Evolutionary conservation across 1,139 yeast genomes (phyloP), one percentile per base, ranked within the genome.

Genomic region (Pichia terricola): DNA sequence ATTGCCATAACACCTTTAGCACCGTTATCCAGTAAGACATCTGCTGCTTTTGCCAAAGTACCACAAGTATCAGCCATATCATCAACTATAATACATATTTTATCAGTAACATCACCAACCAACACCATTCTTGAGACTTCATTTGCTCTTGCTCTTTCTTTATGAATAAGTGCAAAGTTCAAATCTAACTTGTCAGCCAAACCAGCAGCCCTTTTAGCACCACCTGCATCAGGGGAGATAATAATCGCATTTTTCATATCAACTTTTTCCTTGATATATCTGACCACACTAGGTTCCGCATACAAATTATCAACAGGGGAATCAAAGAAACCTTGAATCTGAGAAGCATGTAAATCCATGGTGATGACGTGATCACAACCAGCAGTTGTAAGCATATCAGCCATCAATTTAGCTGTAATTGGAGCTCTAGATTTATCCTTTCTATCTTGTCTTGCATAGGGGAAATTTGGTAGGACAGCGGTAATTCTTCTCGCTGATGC

Each of bases 21-120:
- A 27, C 80, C 81, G 59, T 88, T 83, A 40, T 79, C 84, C 50
- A 89, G 65, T 48, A 91, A 69, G 5, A 91, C 81, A 55, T 89
- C 96, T 27, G 96, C 96, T 37, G 98, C 97, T 67, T 89, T 91
- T 50, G 89, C 94, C 54, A 91, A 70, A 4, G 98, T 91, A 48
- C 97, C 97, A 68, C 97, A 91, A 26, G 98, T 91, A 62, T 91
- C 98, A 40, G 97, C 98, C 95, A 91, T 89, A 62, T 91, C 98
- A 66, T 91, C 98, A 38, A 91, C 94, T 53, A 91, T 77, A 47
- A 91, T 73, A 66, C 97, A 89, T 42, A 84, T 77, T 66, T 88
- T 88, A 53, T 81, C 82, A 9, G 81, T 69, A 35, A 91, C 98
- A 63, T 91, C 97, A 53, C 98, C 98, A 43, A 91, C 98, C 45